Evolutionary conservation across 106 monocot genomes (phyloP).

Genomic region (Dendrobium catenatum): DNA sequence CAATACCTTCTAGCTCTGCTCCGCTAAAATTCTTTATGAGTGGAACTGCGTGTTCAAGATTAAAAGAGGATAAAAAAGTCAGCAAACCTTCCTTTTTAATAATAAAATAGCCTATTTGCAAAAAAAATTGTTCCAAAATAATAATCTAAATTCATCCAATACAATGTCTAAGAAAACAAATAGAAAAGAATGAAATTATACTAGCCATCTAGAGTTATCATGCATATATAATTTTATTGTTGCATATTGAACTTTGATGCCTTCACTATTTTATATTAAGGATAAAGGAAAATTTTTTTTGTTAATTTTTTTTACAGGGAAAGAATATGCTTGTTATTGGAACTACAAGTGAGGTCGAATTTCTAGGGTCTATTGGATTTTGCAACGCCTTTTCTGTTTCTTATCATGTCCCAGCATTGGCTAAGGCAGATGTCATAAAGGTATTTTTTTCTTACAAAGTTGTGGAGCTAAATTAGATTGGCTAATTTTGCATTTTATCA

Average conservation of each 20-base stretch:
- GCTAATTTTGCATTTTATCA: not conserved
- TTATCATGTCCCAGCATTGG: conserved; percentile 71
- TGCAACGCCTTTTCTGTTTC: conserved; percentile 75
- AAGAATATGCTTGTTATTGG: conserved; percentile 89
- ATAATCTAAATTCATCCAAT: not conserved
- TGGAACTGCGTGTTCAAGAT: conserved; percentile 56
- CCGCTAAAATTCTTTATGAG: conserved; percentile 93
- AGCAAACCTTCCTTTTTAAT: not conserved
- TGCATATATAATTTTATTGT: not conserved
- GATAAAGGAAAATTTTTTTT: not conserved
- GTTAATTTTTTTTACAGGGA: conserved; percentile 43
- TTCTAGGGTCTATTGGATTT: conserved; percentile 90
- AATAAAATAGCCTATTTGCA: not conserved
- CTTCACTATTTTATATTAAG: not conserved
- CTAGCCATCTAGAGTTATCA: not conserved
- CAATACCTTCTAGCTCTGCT: conserved; percentile 96
- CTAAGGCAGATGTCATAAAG: conserved; percentile 67
- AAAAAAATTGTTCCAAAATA: not conserved
- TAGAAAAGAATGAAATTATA: not conserved
- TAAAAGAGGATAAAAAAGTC: not conserved
- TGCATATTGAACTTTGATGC: not conserved
- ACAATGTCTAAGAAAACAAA: not conserved
- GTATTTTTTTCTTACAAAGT: conserved; percentile 19
- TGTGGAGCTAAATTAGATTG: not conserved
- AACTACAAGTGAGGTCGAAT: conserved; percentile 80